phyloP scores from a whole-genome alignment of 1,139 yeast species.

The Geotrichum fermentans region DNA sequence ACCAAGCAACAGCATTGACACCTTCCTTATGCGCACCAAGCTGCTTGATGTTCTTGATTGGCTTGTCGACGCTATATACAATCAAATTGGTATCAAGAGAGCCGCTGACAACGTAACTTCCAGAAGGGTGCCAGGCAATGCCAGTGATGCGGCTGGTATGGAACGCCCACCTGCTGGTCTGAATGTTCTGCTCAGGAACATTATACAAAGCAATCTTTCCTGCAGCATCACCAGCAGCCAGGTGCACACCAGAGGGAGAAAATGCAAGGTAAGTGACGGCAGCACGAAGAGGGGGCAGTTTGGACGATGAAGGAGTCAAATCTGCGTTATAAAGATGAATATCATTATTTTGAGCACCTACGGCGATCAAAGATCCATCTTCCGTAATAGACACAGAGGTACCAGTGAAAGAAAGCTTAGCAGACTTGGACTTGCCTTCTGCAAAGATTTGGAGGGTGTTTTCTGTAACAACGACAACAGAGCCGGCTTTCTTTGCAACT shows the following conservation, averaged over 20 bases:
- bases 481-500: slow-evolving; percentile 28
- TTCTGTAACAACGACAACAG: slow-evolving; percentile 48
- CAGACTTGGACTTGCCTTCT: slow-evolving; percentile 23
- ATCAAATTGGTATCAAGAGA: slow-evolving; percentile 80
- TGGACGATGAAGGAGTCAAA: slow-evolving; percentile 22
- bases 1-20: slow-evolving; percentile 71
- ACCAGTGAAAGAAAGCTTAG: slow-evolving; percentile 18
- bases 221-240: slow-evolving; percentile 81
- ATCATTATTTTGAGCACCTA: slow-evolving; percentile 27
- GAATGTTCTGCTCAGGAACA: slow-evolving; percentile 49
- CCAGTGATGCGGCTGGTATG: slow-evolving; percentile 77
- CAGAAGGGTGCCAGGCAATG: slow-evolving; percentile 73
- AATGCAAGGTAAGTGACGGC: slow-evolving; percentile 59
- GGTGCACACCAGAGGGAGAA: slow-evolving; percentile 62
- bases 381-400: slow-evolving; percentile 37
- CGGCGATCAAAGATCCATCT: slow-evolving; percentile 35
- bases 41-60: slow-evolving; percentile 68
- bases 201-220: slow-evolving; percentile 79
- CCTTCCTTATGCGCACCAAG: slow-evolving; percentile 89
- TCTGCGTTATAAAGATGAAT: slow-evolving; percentile 23
- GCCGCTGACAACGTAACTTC: slow-evolving; percentile 67
- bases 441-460: slow-evolving; percentile 40
- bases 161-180: slow-evolving; percentile 93
- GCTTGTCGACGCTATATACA: slow-evolving; percentile 71
- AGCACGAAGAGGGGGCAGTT: slow-evolving; percentile 53